Conservation (phyloP, 805 yeast genomes). For the Yarrowia phangngaensis region DNA sequence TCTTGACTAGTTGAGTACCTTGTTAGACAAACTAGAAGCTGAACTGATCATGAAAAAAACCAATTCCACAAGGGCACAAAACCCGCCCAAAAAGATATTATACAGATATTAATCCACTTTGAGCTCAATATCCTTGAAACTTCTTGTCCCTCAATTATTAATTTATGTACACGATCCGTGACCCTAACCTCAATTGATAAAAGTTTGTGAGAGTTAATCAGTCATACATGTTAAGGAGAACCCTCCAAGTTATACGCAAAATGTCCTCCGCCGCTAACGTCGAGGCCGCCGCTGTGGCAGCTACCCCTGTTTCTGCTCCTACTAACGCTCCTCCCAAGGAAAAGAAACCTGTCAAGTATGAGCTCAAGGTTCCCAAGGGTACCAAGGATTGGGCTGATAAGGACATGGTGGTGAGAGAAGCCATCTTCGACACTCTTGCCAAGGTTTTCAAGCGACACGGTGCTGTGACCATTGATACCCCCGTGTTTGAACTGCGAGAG, state of each 20-base stretch:
- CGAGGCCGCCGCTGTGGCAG: slow-evolving; percentile 6
- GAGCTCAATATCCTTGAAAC: too few species aligned
- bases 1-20: too few species aligned
- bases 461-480: slow-evolving; percentile 97
- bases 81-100: too few species aligned
- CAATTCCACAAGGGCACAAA: too few species aligned
- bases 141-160: background rate
- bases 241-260: slow-evolving; percentile 13
- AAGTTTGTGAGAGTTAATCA: slow-evolving; percentile 10
- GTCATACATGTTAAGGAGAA: slow-evolving; percentile 25
- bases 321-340: slow-evolving; percentile 24
- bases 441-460: slow-evolving; percentile 89
- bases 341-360: slow-evolving; percentile 47
- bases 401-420: slow-evolving; percentile 93
- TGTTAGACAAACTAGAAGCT: too few species aligned
- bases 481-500: slow-evolving; percentile 94
- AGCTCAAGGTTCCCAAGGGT: slow-evolving; percentile 93
- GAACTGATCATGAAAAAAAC: too few species aligned
- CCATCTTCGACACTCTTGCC: slow-evolving; percentile 70
- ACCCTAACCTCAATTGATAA: slow-evolving; percentile 25
- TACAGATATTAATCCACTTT: too few species aligned
- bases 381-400: slow-evolving; percentile 97
- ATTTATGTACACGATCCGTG: background rate
- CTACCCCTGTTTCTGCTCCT: background rate
- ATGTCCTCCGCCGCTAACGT: slow-evolving; percentile 21